Evolutionary conservation across 1,284 basidiomycete genomes (phyloP), one percentile per base, ranked within the genome.

Genomic region (Mrakiaceae sp.): DNA sequence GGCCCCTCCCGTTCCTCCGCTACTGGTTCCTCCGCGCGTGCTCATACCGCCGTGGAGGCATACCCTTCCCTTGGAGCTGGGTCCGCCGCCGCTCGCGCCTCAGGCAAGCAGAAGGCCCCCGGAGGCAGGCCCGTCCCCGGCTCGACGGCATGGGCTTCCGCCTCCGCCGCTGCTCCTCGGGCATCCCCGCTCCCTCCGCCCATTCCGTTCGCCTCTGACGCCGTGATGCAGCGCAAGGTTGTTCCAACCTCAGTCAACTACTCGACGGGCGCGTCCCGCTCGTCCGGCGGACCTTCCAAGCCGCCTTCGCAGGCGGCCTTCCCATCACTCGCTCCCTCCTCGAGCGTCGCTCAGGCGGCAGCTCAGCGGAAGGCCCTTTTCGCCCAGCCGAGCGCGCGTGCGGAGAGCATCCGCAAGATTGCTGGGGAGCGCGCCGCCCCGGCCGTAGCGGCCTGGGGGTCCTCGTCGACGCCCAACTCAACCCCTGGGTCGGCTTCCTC

Each of bases 371-470:
- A 72, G 14, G 73, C 74, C 10, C 66, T 78, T 61, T 75, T 78
- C 55, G 72, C 71, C 58, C 86, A 81, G 69, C 81, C 81, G 2
- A 79, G 78, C 0, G 76, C 87, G 27, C 78, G 83, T 50, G 86
- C 88, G 70, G 77, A 82, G 71, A 86, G 84, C 58, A 77, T 90
- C 71, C 80, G 80, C 69, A 83, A 87, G 67, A 87, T 90, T 56
- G 70, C 86, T n/a, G 86, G 87, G 5, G 79, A 78, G 46, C 66
- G 67, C 5, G 70, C 76, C 6, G 71, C 74, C 2, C 68, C 79
- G 42, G 66, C 57, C 9, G 60, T 58, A 40, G 49, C 63, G 64
- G 55, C 66, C 47, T 51, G 70, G 68, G 14, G 72, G 27, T 51
- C 48, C 6, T 67, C 63, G 14, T 70, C 63, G 53, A 67, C 69